These are phyloP conservation scores for Wallacemonas sp. DNA, from an alignment of 208 protist species.

Conservation along the genomic window DNA sequence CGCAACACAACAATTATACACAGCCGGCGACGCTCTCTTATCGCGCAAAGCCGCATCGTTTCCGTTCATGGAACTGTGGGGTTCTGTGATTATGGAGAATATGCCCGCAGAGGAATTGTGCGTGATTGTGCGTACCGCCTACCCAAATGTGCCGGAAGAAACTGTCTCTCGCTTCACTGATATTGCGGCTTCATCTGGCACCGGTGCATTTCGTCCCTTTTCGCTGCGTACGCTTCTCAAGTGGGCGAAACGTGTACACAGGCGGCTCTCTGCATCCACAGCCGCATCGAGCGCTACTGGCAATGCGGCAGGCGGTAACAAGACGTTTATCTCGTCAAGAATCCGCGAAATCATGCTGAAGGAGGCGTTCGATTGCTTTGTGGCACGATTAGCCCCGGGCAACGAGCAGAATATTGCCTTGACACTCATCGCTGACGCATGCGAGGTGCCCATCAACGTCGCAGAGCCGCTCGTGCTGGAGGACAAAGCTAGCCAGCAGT, in stretches of 20 bases:
- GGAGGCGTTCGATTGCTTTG: constrained; percentile 95
- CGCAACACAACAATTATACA: constrained; percentile 82
- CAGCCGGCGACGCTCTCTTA: constrained; percentile 45
- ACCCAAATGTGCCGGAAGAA: constrained; percentile 42
- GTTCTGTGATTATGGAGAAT: constrained; percentile 69
- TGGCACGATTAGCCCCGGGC: constrained; percentile 63
- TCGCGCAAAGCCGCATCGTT: constrained; percentile 66
- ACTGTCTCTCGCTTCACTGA: constrained; percentile 4
- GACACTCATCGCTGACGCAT: constrained; percentile 44
- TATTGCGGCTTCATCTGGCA: not conserved
- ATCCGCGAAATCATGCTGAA: constrained; percentile 87
- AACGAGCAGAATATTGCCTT: constrained; percentile 43
- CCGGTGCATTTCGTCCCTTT: constrained; percentile 11
- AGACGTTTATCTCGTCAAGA: constrained; percentile 70
- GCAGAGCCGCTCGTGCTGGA: constrained; percentile 67
- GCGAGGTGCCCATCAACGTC: constrained; percentile 60
- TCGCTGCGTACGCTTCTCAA: constrained; percentile 89
- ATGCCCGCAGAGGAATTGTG: constrained; percentile 63
- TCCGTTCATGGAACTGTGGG: constrained; percentile 82
- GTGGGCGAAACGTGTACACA: constrained; percentile 89
- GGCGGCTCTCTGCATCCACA: constrained; percentile 26
- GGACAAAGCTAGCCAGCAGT: constrained; percentile 58
- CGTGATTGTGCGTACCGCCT: constrained; percentile 51
- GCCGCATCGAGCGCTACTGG: constrained; percentile 17
- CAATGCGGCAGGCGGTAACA: constrained; percentile 15